A percentile compares a stretch with the other conserved stretches of the same genome.
Conservation (phyloP, 495 filamentous ascomycete species). For the Aspergillus sclerotiicarbonarius region DNA sequence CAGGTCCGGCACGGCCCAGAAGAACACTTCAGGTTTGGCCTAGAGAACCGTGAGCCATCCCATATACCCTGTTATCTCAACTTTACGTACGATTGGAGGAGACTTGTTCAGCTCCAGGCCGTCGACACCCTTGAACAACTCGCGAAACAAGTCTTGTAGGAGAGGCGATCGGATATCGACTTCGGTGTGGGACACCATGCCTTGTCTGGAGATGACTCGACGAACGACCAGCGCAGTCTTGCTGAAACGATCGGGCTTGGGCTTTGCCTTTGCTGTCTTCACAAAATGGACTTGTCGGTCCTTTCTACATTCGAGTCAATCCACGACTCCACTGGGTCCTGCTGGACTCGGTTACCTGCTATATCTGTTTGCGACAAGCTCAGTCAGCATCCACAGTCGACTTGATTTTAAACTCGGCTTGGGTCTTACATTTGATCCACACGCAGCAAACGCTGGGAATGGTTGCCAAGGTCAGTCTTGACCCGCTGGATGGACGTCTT, state of each 20-base stretch:
- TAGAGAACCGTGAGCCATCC: neutral
- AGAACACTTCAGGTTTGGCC: constrained; percentile 2
- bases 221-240: constrained; percentile 3
- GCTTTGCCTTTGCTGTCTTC: constrained; percentile 7
- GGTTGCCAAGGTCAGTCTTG: neutral
- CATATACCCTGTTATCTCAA: neutral
- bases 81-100: neutral
- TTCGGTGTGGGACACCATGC: neutral
- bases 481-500: neutral
- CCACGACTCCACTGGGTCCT: neutral
- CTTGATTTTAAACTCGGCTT: too few species aligned
- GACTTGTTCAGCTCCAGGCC: constrained; percentile 4
- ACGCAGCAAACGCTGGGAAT: neutral
- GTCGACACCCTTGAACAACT: neutral
- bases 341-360: neutral
- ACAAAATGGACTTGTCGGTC: constrained; percentile 4
- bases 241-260: constrained; percentile 1
- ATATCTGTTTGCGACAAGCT: neutral
- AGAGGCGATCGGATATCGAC: constrained; percentile 4
- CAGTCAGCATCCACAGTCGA: neutral
- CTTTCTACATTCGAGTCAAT: neutral
- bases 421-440: constrained; percentile 1
- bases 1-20: constrained; percentile 2
- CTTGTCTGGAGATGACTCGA: constrained; percentile 1
- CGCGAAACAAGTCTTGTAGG: neutral